phyloP scores from a whole-genome alignment of 2,329 filamentous ascomycete species.

The Plectosphaerella plurivora region DNA sequence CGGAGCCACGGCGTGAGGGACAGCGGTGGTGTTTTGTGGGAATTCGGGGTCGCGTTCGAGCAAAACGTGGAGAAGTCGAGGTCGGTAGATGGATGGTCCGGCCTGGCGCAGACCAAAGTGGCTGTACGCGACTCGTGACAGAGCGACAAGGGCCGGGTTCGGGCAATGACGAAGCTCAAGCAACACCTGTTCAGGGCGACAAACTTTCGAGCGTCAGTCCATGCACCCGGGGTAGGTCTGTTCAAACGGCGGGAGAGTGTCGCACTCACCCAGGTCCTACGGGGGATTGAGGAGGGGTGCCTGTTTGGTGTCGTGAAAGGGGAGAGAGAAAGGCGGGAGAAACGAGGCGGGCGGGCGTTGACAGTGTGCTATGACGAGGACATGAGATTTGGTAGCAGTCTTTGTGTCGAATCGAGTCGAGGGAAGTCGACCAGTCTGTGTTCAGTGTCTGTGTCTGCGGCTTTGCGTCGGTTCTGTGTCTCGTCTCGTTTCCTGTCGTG shows the following conservation, averaged over 20 bases:
- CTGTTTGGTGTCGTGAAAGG: not conserved
- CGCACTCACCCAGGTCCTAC: not conserved
- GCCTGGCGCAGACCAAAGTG: too few species aligned
- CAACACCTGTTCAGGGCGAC: not conserved
- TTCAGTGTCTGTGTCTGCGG: not conserved
- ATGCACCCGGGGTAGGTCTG: not conserved
- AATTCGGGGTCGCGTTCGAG: too few species aligned
- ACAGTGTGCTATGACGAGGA: constrained; percentile 22
- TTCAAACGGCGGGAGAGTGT: not conserved
- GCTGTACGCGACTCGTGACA: too few species aligned
- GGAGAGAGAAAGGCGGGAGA: not conserved
- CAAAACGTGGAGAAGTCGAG: too few species aligned
- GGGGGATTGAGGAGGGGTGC: not conserved
- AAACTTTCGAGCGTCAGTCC: not conserved
- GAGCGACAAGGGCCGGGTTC: not conserved
- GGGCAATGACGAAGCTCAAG: not conserved
- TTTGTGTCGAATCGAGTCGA: too few species aligned
- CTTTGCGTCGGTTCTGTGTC: too few species aligned
- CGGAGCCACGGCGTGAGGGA: too few species aligned
- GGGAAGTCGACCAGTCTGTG: not conserved
- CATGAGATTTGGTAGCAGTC: constrained; percentile 18
- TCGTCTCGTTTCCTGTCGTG: too few species aligned
- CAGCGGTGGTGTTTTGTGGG: too few species aligned
- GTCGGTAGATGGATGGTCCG: too few species aligned
- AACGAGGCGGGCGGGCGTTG: not conserved